Conservation (phyloP, 495 filamentous ascomycete species). For the Daldinia loculata region DNA sequence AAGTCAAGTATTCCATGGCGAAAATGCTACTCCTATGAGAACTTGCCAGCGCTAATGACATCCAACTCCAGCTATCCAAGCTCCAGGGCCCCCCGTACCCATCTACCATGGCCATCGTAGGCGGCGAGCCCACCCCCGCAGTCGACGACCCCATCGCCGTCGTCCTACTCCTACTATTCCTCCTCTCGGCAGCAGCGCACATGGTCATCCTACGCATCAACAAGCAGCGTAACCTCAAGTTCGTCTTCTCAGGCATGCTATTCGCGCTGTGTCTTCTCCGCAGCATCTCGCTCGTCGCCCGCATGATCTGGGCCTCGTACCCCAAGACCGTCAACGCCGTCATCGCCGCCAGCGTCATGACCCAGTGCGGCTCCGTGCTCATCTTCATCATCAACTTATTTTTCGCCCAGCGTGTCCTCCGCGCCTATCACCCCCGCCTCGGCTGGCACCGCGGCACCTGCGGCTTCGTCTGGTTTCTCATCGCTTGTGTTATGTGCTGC, state of each 20-base stretch:
- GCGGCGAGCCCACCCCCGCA: slow-evolving; percentile 62
- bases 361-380: slow-evolving; percentile 77
- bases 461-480: slow-evolving; percentile 63
- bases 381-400: slow-evolving; percentile 85
- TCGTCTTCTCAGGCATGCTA: slow-evolving; percentile 71
- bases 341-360: slow-evolving; percentile 78
- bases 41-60: neutral
- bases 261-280: slow-evolving; percentile 85
- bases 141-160: slow-evolving; percentile 72
- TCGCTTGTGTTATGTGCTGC: slow-evolving; percentile 66
- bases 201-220: slow-evolving; percentile 74
- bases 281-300: slow-evolving; percentile 68
- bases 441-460: slow-evolving; percentile 69
- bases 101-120: slow-evolving; percentile 59
- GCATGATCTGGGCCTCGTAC: slow-evolving; percentile 66
- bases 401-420: slow-evolving; percentile 78
- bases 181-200: slow-evolving; percentile 65
- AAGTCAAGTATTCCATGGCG: slow-evolving; percentile 14
- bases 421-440: slow-evolving; percentile 73
- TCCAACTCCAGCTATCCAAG: slow-evolving; percentile 5
- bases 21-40: too few species aligned
- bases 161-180: slow-evolving; percentile 72
- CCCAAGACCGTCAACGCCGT: slow-evolving; percentile 61
- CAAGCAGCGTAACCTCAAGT: slow-evolving; percentile 66
- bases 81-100: slow-evolving; percentile 48